These are phyloP conservation scores for Actinidia arguta DNA, from an alignment of 179 eudicot genomes.

Conservation along the genomic window DNA sequence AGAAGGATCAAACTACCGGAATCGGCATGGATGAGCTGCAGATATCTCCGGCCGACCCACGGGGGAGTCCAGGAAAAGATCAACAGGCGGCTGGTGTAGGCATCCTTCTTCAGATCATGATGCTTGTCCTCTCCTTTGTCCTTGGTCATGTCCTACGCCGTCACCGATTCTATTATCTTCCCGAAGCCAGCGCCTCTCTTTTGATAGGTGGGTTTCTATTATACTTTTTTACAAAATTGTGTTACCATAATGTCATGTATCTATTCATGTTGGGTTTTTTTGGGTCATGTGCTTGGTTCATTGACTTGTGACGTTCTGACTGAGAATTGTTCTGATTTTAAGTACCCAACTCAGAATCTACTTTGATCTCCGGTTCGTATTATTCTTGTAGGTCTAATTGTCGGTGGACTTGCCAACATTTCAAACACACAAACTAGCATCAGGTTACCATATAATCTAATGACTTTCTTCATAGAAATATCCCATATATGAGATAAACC, in stretches of 20 bases:
- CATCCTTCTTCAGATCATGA: constrained; percentile 96
- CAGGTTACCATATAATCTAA: constrained; percentile 53
- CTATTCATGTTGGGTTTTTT: neutral
- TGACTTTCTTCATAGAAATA: neutral
- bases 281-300: neutral
- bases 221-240: neutral
- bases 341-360: no score
- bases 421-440: constrained; percentile 92
- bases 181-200: constrained; percentile 98
- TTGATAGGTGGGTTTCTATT: constrained; percentile 58
- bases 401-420: constrained; percentile 95
- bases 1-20: neutral
- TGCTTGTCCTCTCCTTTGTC: constrained; percentile 94
- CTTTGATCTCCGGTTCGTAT: constrained; percentile 8
- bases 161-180: constrained; percentile 89
- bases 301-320: neutral
- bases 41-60: constrained; percentile 71
- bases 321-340: neutral
- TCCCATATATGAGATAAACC: neutral
- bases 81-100: constrained; percentile 99
- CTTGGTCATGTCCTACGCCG: constrained; percentile 97
- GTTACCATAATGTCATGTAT: neutral
- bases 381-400: constrained; percentile 75
- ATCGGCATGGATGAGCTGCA: constrained; percentile 44
- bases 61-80: constrained; percentile 74